Evolutionary conservation across 805 yeast genomes (phyloP).

Genomic region (Candida yuanshanica): DNA sequence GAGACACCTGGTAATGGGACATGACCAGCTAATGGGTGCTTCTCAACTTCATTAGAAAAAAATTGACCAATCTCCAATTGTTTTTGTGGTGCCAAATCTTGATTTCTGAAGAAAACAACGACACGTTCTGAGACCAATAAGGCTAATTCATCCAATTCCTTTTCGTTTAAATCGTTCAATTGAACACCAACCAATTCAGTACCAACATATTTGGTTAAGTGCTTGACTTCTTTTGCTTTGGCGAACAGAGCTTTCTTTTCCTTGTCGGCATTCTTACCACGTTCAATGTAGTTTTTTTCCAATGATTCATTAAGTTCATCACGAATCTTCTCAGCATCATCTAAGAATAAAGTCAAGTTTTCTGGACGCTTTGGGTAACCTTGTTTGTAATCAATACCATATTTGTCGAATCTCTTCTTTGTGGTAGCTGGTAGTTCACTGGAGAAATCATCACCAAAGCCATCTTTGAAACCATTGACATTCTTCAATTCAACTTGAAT

Average conservation of each 20-base stretch:
- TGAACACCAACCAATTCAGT: conserved; percentile 45
- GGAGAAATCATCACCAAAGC: conserved; percentile 12
- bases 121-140: conserved; percentile 41
- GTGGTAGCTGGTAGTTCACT: conserved; percentile 24
- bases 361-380: conserved; percentile 38
- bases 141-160: conserved; percentile 42
- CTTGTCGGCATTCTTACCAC: conserved; percentile 34
- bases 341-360: conserved; percentile 33
- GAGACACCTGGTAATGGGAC: conserved; percentile 24
- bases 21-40: conserved; percentile 32
- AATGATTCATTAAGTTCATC: conserved; percentile 19
- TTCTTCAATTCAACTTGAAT: conserved; percentile 6
- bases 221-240: conserved; percentile 33
- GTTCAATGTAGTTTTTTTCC: conserved; percentile 28
- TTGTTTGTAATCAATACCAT: conserved; percentile 30
- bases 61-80: conserved; percentile 13
- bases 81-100: conserved; percentile 29
- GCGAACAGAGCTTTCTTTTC: conserved; percentile 35
- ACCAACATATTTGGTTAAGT: conserved; percentile 40
- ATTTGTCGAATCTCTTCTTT: conserved; percentile 26
- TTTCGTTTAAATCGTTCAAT: conserved; percentile 33
- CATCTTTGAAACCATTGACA: conserved; percentile 8
- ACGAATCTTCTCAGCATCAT: conserved; percentile 35
- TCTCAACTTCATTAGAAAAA: conserved; percentile 33
- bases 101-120: conserved; percentile 44